These are phyloP conservation scores for Capsicum baccatum DNA, from an alignment of 257 asterid genomes.

Conservation along the genomic window DNA sequence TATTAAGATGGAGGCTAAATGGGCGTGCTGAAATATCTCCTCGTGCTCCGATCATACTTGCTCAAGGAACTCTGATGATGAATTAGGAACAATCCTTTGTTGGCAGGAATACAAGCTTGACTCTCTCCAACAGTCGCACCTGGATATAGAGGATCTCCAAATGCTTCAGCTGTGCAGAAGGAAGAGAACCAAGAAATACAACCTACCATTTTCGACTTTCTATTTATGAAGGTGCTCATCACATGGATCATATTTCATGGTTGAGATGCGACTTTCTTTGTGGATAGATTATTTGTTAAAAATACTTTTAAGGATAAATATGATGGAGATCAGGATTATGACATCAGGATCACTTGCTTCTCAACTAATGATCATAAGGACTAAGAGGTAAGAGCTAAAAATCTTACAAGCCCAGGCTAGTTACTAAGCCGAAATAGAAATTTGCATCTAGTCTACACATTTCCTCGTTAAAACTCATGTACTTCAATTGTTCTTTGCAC, in stretches of 20 bases:
- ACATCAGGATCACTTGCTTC: neutral
- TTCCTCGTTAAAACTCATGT: neutral
- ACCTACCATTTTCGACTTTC: conserved; percentile 1
- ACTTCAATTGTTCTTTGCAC: conserved; percentile 10
- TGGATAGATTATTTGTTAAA: neutral
- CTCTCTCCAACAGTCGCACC: neutral
- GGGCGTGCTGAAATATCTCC: neutral
- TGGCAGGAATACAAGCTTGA: neutral
- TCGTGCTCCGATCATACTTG: neutral
- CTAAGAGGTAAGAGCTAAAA: neutral
- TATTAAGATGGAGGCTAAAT: neutral
- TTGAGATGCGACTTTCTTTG: neutral
- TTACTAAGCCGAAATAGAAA: neutral
- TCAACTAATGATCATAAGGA: neutral
- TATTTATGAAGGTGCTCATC: neutral
- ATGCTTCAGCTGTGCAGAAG: conserved; percentile 11
- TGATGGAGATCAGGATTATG: neutral
- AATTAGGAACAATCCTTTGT: neutral
- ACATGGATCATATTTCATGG: neutral
- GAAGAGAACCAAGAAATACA: neutral
- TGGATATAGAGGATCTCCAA: neutral
- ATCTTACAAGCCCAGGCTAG: neutral
- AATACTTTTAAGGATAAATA: neutral
- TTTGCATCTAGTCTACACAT: neutral
- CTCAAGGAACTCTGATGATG: conserved; percentile 14